Evolutionary conservation across 306 rosid species (phyloP).

Genomic region (Quercus gilva): DNA sequence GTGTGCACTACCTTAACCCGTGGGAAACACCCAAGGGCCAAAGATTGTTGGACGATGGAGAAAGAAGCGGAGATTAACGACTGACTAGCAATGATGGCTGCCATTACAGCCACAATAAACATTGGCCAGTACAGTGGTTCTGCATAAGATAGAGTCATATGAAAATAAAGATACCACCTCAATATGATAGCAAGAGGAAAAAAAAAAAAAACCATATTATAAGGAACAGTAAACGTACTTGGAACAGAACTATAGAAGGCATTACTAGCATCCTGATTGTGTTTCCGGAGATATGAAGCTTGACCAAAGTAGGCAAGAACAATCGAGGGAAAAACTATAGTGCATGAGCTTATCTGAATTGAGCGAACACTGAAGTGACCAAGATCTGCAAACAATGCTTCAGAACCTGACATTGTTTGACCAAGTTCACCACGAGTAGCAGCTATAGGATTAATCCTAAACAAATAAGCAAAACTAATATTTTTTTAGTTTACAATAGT

Average conservation of each 20-base stretch:
- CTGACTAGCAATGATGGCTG: constrained; percentile 80
- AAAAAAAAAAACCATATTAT: neutral
- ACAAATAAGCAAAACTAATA: no score
- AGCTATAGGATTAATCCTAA: neutral
- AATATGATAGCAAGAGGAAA: neutral
- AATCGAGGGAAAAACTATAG: constrained; percentile 11
- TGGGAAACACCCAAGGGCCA: constrained; percentile 79
- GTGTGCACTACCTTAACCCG: constrained; percentile 74
- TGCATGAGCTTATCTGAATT: constrained; percentile 21
- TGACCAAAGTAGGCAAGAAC: constrained; percentile 20
- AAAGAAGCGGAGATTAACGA: constrained; percentile 79
- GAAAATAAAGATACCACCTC: no score
- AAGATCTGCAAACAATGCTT: constrained; percentile 31
- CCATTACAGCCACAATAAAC: constrained; percentile 57
- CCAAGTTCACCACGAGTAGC: neutral
- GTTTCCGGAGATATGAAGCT: constrained; percentile 21
- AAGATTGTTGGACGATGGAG: constrained; percentile 74
- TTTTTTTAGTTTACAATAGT: no score
- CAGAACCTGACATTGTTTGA: constrained; percentile 8
- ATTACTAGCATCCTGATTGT: neutral
- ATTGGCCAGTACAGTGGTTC: constrained; percentile 61
- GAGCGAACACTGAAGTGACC: constrained; percentile 29
- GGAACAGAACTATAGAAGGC: constrained; percentile 20
- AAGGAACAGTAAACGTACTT: neutral
- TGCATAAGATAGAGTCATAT: constrained; percentile 18